These are phyloP conservation scores for Tuber indicum DNA, from an alignment of 495 filamentous ascomycete genomes.

Conservation along the genomic window DNA sequence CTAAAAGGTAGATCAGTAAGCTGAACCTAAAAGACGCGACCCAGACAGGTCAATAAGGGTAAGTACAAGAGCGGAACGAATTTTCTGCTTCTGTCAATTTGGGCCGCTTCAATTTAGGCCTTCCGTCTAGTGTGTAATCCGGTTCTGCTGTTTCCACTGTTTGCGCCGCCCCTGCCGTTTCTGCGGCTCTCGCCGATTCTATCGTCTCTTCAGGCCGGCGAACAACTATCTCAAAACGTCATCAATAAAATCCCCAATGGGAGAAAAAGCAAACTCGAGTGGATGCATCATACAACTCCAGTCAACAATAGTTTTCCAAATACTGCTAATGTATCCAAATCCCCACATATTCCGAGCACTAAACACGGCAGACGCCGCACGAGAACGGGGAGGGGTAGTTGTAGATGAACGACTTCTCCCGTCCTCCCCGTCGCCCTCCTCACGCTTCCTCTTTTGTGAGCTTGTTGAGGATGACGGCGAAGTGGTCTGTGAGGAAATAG, in stretches of 20 bases:
- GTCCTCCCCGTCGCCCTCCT: constrained; percentile 15
- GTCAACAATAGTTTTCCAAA: not conserved
- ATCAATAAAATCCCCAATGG: not conserved
- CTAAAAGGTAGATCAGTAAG: not conserved
- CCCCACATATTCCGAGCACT: not conserved
- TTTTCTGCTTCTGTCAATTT: not conserved
- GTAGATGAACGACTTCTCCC: not conserved
- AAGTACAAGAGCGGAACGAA: not conserved
- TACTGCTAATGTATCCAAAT: not conserved
- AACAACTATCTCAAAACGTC: not conserved
- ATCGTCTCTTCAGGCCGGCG: not conserved
- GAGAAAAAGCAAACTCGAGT: not conserved
- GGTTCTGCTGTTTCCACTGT: not conserved
- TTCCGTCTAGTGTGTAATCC: not conserved
- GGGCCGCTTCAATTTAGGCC: not conserved
- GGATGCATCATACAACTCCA: not conserved
- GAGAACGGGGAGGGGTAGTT: not conserved
- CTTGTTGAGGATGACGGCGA: constrained; percentile 21
- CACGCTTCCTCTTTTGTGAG: constrained; percentile 31
- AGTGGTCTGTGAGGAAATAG: constrained; percentile 9
- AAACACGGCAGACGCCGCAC: not conserved
- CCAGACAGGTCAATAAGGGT: not conserved
- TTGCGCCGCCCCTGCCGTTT: not conserved
- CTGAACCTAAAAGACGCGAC: not conserved
- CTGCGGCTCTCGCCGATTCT: not conserved